Percentiles rank a stretch among this genome's conserved stretches.
Evolutionary conservation across 2,329 filamentous ascomycete genomes (phyloP).

Genomic region (Colletotrichum paranaense): DNA sequence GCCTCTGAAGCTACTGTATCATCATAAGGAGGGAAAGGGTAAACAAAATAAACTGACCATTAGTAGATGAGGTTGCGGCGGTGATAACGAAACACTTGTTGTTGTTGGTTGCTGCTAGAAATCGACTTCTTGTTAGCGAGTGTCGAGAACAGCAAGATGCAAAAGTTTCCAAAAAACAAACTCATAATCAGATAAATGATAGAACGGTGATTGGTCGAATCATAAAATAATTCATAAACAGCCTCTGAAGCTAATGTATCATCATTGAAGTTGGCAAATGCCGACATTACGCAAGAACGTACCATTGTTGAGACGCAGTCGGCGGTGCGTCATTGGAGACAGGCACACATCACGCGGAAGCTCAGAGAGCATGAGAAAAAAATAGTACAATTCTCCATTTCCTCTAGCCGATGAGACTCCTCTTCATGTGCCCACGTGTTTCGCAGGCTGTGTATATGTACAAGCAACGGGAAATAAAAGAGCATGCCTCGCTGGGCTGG

Average conservation of each 20-base stretch:
- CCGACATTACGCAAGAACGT: constrained; percentile 22
- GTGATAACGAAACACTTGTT: background rate
- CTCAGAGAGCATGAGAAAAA: constrained; percentile 31
- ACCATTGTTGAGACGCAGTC: constrained; percentile 28
- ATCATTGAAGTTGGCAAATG: constrained; percentile 45
- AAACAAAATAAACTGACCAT: background rate
- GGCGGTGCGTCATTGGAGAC: constrained; percentile 29
- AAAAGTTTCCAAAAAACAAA: background rate
- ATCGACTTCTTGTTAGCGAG: background rate
- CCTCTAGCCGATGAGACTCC: constrained; percentile 39
- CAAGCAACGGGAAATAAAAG: constrained; percentile 35
- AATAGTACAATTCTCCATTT: constrained; percentile 48
- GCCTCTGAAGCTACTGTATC: constrained; percentile 55
- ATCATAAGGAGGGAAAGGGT: constrained; percentile 46
- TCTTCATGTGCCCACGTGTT: constrained; percentile 29
- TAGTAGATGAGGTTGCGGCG: background rate
- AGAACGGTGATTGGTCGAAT: constrained; percentile 50
- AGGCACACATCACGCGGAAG: constrained; percentile 35
- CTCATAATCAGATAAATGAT: constrained; percentile 39
- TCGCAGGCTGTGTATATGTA: constrained; percentile 37
- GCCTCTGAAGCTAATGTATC: constrained; percentile 55
- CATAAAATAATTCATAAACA: constrained; percentile 57
- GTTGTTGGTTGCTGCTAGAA: background rate
- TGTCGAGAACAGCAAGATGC: background rate
- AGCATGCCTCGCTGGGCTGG: constrained; percentile 27